These are phyloP conservation scores for Sordaria brevicollis DNA, from an alignment of 495 filamentous ascomycete species.

Conservation along the genomic window DNA sequence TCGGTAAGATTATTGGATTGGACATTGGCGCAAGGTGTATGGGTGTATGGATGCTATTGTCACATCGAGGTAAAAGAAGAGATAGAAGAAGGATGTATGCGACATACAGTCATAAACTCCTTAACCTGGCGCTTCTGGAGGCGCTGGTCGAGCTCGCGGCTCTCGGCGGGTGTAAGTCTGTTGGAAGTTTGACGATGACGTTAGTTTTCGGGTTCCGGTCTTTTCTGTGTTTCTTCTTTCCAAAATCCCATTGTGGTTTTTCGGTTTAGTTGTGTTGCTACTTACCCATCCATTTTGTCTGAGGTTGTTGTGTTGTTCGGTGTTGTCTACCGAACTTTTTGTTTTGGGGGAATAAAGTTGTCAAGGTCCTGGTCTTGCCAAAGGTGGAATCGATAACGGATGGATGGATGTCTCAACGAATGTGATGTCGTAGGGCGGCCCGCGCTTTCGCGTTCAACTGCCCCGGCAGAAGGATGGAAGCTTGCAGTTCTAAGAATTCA, in stretches of 20 bases:
- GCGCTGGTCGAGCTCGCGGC: slow-evolving; percentile 80
- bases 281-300: slow-evolving; percentile 4
- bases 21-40: neutral
- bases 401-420: neutral
- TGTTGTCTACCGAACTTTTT: neutral
- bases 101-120: slow-evolving; percentile 86
- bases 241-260: neutral
- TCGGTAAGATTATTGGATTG: too few species aligned
- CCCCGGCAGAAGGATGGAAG: neutral
- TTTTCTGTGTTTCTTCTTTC: neutral
- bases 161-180: slow-evolving; percentile 68
- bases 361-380: neutral
- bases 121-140: slow-evolving; percentile 97
- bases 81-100: neutral
- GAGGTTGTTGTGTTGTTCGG: neutral
- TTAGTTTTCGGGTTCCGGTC: neutral
- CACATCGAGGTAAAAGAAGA: neutral
- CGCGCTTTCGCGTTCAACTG: neutral
- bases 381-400: neutral
- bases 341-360: neutral
- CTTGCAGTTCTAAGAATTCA: neutral
- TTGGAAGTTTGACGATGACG: slow-evolving; percentile 5
- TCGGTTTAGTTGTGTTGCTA: neutral
- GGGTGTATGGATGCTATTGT: too few species aligned
- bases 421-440: neutral